Evolutionary conservation across 2,329 filamentous ascomycete species (phyloP).

Genomic region (Microdochium paspali): DNA sequence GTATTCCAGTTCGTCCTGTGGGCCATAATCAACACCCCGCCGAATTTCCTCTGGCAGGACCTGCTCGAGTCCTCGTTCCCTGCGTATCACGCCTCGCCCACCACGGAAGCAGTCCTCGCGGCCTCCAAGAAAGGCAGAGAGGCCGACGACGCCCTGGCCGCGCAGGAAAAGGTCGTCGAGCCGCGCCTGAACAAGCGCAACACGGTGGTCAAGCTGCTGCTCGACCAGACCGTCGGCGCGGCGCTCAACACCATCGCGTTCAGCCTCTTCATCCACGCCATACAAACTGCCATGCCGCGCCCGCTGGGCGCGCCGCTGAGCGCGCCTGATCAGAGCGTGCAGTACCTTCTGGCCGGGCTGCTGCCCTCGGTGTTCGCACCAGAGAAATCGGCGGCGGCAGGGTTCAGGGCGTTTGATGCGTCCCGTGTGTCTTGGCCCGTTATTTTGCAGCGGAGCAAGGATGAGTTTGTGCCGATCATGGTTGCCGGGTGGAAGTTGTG

Average conservation of each 20-base stretch:
- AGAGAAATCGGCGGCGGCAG: constrained; percentile 16
- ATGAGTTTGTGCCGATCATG: constrained; percentile 57
- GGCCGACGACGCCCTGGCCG: constrained; percentile 30
- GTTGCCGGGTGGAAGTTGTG: constrained; percentile 64
- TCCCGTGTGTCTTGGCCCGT: constrained; percentile 30
- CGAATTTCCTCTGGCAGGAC: constrained; percentile 81
- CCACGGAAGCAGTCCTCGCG: constrained; percentile 21
- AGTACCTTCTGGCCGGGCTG: constrained; percentile 17
- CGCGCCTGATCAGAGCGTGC: constrained; percentile 21
- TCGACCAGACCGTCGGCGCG: constrained; percentile 62
- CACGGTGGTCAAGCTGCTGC: constrained; percentile 54
- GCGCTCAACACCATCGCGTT: constrained; percentile 50
- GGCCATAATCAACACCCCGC: constrained; percentile 63
- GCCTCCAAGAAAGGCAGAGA: constrained; percentile 23
- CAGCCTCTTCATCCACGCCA: constrained; percentile 43
- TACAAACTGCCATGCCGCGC: constrained; percentile 38
- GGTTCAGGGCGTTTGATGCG: constrained; percentile 32
- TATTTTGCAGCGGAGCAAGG: constrained; percentile 31
- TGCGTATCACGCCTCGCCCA: constrained; percentile 41
- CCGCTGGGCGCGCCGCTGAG: constrained; percentile 17
- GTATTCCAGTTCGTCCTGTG: constrained; percentile 72
- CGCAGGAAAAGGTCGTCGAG: constrained; percentile 29
- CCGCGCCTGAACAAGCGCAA: constrained; percentile 51
- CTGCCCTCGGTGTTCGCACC: constrained; percentile 6
- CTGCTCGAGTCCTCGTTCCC: constrained; percentile 70